A percentile compares a stretch with the other conserved stretches of the same genome.
Evolutionary conservation across 192 early-diverging fungal genomes (phyloP).

Genomic region (Backusella parvicylindrica): DNA sequence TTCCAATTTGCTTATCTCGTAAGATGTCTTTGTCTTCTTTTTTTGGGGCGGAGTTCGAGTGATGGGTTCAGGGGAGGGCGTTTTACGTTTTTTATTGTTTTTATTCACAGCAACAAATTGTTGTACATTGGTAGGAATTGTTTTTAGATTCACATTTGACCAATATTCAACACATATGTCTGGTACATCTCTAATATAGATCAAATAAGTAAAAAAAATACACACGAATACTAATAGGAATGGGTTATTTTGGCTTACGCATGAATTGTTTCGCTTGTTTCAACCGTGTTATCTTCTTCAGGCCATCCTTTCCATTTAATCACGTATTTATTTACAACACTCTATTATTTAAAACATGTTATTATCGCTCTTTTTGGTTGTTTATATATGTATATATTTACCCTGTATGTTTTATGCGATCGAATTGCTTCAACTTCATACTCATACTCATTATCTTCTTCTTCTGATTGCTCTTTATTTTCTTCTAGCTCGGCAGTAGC

Average conservation of each 20-base stretch:
- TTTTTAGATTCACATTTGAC: not conserved
- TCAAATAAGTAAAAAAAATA: not conserved
- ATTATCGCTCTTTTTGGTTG: not conserved
- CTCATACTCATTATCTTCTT: not conserved
- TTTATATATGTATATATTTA: not conserved
- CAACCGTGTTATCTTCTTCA: not conserved
- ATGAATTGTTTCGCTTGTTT: not conserved
- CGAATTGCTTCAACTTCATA: slow-evolving; percentile 11
- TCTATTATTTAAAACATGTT: too few relatives aligned
- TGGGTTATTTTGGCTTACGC: not conserved
- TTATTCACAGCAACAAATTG: not conserved
- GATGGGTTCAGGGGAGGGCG: not conserved
- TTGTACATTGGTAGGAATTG: not conserved
- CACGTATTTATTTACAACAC: not conserved
- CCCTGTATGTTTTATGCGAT: not conserved
- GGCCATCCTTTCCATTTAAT: slow-evolving; percentile 11
- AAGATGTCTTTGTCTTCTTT: not conserved
- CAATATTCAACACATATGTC: slow-evolving; percentile 7
- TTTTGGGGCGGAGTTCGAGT: not conserved
- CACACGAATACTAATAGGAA: not conserved
- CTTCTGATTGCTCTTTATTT: not conserved
- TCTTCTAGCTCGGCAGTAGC: not conserved
- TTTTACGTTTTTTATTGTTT: not conserved
- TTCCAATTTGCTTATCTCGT: not conserved
- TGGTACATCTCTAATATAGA: slow-evolving; percentile 10